A percentile compares a stretch with the other conserved stretches of the same genome.
Evolutionary conservation across 2,329 filamentous ascomycete species (phyloP).

Genomic region (Lasiodiplodia citricola): DNA sequence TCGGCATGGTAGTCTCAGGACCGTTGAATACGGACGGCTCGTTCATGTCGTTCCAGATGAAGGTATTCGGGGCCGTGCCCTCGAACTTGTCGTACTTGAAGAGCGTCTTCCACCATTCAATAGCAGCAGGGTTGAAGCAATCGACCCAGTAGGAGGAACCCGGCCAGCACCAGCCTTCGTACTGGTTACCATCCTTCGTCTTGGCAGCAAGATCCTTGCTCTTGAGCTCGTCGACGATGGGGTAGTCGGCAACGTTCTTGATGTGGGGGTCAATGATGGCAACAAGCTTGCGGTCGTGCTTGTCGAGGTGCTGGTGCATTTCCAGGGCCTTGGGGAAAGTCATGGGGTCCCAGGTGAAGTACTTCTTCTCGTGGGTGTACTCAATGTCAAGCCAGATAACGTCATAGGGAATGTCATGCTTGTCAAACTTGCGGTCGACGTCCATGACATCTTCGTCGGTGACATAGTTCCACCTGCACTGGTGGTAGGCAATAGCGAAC

Average conservation of each 20-base stretch:
- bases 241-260: conserved; percentile 85
- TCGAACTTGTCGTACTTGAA: conserved; percentile 91
- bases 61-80: conserved; percentile 83
- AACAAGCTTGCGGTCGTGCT: conserved; percentile 86
- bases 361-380: conserved; percentile 95
- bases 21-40: conserved; percentile 99
- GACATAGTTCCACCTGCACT: conserved; percentile 99
- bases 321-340: conserved; percentile 84
- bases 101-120: conserved; percentile 87
- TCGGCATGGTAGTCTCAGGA: conserved; percentile 97
- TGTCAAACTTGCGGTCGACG: conserved; percentile 95
- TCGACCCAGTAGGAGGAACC: conserved; percentile 97
- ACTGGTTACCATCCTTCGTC: conserved; percentile 87
- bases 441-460: conserved; percentile 97
- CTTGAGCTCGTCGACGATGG: conserved; percentile 79
- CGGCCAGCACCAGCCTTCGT: conserved; percentile 99
- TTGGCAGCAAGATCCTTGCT: conserved; percentile 82
- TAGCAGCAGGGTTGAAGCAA: conserved; percentile 89
- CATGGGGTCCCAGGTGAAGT: conserved; percentile 95
- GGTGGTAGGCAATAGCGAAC: conserved; percentile 92
- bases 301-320: conserved; percentile 88
- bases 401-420: conserved; percentile 93
- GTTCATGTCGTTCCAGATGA: conserved; percentile 99
- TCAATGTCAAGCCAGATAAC: conserved; percentile 99
- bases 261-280: conserved; percentile 97